Evolutionary conservation across 169 alveolate genomes (phyloP).

Genomic region (Plasmodium malariae): DNA sequence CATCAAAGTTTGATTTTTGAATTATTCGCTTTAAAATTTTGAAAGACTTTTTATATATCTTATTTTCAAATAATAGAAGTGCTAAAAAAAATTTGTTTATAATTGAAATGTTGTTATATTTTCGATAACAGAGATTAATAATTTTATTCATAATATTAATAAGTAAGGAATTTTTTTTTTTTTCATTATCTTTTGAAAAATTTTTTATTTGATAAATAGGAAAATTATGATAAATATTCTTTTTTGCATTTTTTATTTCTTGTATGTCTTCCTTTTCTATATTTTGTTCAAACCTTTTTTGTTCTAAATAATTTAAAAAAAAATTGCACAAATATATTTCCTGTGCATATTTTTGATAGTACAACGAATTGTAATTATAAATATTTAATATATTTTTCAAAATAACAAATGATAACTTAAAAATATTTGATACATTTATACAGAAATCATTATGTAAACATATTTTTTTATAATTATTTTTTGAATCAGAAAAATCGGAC

Average conservation of each 20-base stretch:
- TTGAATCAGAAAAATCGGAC: conserved; percentile 23
- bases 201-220: conserved; percentile 60
- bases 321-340: conserved; percentile 21
- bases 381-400: conserved; percentile 62
- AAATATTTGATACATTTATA: conserved; percentile 57
- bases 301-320: conserved; percentile 56
- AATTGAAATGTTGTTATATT: conserved; percentile 28
- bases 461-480: conserved; percentile 10
- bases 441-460: conserved; percentile 38
- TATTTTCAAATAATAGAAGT: conserved; percentile 54
- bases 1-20: conserved; percentile 20
- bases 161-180: conserved; percentile 29
- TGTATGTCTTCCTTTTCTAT: conserved; percentile 30
- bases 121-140: conserved; percentile 42
- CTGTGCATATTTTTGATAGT: conserved; percentile 4
- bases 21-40: conserved; percentile 36
- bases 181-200: conserved; percentile 55
- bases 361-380: background rate
- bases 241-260: conserved; percentile 8
- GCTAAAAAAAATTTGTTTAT: conserved; percentile 69
- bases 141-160: conserved; percentile 70
- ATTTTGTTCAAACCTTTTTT: conserved; percentile 59
- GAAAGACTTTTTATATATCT: conserved; percentile 36
- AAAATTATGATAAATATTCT: conserved; percentile 37
- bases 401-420: conserved; percentile 59